These are phyloP conservation scores for Funneliformis mosseae DNA, from an alignment of 192 early-diverging fungal species.

Conservation along the genomic window DNA sequence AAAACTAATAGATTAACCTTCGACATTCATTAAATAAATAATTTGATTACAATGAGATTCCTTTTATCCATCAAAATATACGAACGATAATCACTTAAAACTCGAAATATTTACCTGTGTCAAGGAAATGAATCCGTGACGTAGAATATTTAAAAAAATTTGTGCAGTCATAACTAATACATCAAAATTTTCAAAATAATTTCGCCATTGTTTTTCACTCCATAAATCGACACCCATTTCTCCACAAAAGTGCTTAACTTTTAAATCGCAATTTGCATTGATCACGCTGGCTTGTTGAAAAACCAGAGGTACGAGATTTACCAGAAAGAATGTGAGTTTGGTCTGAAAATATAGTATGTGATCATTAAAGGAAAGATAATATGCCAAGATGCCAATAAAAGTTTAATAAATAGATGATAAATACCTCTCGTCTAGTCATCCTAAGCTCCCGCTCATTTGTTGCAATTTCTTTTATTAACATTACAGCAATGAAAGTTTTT, in stretches of 20 bases:
- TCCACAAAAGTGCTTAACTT: slow-evolving; percentile 68
- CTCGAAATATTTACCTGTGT: slow-evolving; percentile 48
- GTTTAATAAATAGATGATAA: neutral
- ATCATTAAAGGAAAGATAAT: neutral
- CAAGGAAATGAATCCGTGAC: slow-evolving; percentile 67
- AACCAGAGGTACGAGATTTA: slow-evolving; percentile 86
- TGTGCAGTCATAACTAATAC: slow-evolving; percentile 90
- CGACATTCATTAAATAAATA: neutral
- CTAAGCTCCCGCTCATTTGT: slow-evolving; percentile 40
- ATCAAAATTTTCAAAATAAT: slow-evolving; percentile 56
- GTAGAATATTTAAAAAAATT: slow-evolving; percentile 78
- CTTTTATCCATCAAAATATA: too few species aligned
- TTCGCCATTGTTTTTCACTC: slow-evolving; percentile 61
- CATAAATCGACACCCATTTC: slow-evolving; percentile 67
- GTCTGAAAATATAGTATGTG: slow-evolving; percentile 33
- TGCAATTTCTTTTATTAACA: slow-evolving; percentile 81
- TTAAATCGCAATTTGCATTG: slow-evolving; percentile 59
- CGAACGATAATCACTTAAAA: neutral
- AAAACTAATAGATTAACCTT: slow-evolving; percentile 86
- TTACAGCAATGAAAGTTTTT: slow-evolving; percentile 87
- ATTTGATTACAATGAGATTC: too few species aligned
- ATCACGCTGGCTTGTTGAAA: slow-evolving; percentile 86
- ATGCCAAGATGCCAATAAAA: neutral
- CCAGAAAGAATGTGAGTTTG: slow-evolving; percentile 74
- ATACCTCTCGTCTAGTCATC: slow-evolving; percentile 44